Conservation (phyloP, 805 yeast genomes). For the Candida broadrunensis region DNA sequence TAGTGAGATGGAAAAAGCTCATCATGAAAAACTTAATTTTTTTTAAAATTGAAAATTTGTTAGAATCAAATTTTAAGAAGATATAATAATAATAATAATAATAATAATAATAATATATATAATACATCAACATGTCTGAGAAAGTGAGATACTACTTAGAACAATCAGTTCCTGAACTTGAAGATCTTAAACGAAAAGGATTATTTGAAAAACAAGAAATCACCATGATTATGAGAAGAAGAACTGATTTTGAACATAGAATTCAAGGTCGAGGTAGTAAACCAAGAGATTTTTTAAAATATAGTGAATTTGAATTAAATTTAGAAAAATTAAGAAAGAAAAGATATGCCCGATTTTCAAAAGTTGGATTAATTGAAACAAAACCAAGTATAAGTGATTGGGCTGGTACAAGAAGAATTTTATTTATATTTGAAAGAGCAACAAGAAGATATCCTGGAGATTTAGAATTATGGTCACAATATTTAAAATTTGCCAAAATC, state of each 20-base stretch:
- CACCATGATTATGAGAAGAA: constrained; percentile 78
- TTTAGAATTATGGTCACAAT: constrained; percentile 72
- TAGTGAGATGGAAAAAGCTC: too few species aligned
- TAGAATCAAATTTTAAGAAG: too few species aligned
- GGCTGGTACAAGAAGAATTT: constrained; percentile 79
- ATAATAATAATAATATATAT: too few species aligned
- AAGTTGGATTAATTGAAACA: constrained; percentile 53
- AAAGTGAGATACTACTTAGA: constrained; percentile 53
- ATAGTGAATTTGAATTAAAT: constrained; percentile 75
- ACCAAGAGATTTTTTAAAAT: constrained; percentile 72
- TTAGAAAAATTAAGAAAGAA: constrained; percentile 76
- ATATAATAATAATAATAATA: too few species aligned
- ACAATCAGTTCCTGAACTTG: constrained; percentile 85
- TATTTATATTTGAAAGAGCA: constrained; percentile 81
- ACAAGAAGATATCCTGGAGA: constrained; percentile 77
- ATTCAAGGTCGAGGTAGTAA: constrained; percentile 79
- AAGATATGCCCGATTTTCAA: constrained; percentile 60
- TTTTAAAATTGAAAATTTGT: too few species aligned
- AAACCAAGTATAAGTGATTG: constrained; percentile 75
- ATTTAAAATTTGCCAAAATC: constrained; percentile 64
- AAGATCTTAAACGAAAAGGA: constrained; percentile 78
- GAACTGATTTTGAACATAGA: constrained; percentile 95
- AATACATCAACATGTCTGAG: constrained; percentile 40
- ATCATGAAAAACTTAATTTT: too few species aligned
- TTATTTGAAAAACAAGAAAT: constrained; percentile 82